Evolutionary conservation across 2,329 filamentous ascomycete genomes (phyloP).

Genomic region (Fusarium tjaetaba): DNA sequence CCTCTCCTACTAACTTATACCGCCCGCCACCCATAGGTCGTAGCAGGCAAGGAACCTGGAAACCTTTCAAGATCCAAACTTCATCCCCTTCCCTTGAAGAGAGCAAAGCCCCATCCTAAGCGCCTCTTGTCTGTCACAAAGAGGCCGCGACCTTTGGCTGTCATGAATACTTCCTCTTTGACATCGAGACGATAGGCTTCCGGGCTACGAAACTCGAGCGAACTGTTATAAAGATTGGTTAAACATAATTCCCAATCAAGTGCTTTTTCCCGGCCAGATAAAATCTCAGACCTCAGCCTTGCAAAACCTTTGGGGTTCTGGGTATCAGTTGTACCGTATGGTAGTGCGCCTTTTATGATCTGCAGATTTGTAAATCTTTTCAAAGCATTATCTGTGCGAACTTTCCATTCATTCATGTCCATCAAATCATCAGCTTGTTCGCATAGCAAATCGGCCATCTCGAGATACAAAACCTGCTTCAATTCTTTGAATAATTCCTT

Average conservation of each 20-base stretch:
- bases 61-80: not conserved
- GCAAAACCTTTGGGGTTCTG: not conserved
- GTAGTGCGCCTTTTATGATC: not conserved
- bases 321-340: not conserved
- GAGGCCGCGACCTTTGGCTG: not conserved
- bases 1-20: not conserved
- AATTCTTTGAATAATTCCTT: not conserved
- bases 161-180: no score
- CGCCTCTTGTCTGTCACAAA: rapidly evolving
- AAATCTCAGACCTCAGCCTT: not conserved
- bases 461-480: not conserved
- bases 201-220: no score
- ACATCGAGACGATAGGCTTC: no score
- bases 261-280: not conserved
- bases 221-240: no score
- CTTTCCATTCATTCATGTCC: not conserved
- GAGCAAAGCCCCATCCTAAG: rapidly evolving
- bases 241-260: no score
- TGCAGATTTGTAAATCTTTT: not conserved
- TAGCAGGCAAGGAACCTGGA: not conserved
- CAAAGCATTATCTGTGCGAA: not conserved
- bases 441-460: no score
- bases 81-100: rapidly evolving
- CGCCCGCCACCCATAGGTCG: rapidly evolving
- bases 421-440: rapidly evolving